Evolutionary conservation across 75 land plant genomes (phyloP), one percentile per base, ranked within the genome.

Genomic region (Selaginella moellendorffii): DNA sequence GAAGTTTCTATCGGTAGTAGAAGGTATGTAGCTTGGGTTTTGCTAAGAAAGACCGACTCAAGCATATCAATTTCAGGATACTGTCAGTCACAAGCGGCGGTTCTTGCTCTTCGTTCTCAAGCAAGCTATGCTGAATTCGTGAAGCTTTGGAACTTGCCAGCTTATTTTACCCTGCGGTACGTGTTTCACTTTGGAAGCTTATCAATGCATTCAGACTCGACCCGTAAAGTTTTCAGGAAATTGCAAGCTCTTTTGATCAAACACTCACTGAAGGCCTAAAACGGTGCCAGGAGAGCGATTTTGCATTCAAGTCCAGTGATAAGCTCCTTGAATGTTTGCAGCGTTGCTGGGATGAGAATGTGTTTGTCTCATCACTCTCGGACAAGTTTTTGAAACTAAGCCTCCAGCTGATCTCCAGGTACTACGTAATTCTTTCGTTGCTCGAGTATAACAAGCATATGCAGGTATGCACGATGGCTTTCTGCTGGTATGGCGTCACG

Each of bases 181-280:
- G 66, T 56, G 5, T 5, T 53, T 14, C 0, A 28, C 28, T 60
- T 27, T 42, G 10, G 1, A 46, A 5, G 36, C 21, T 17, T 29
- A 54, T 17, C 42, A 27, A 28, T 31, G 17, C 36, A 10, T 9
- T 24, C 19, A 28, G 23, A 2, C 17, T 31, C 46, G 12, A 21
- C 18, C n/a, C n/a, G 62, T 23, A 62, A 75, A 92, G 98, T 69
- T 88, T 93, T 77, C 98, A 93, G 80, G 98, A 93, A 77, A 88
- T 93, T 66, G 98, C 96, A 29, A 82, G 82, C 1, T 58, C 80
- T 30, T 54, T 88, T 26, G 98, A 88, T 80, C 71, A 80, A 66
- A 79, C 79, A 26, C 78, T 92, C 59, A 58, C 54, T 24, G 69
- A 63, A 64, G 56, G 63, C 63, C 21, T 56, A 66, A 31, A 74